These are phyloP conservation scores for Aegilops longissima DNA, from an alignment of 176 grass and related monocot genomes.

Conservation along the genomic window DNA sequence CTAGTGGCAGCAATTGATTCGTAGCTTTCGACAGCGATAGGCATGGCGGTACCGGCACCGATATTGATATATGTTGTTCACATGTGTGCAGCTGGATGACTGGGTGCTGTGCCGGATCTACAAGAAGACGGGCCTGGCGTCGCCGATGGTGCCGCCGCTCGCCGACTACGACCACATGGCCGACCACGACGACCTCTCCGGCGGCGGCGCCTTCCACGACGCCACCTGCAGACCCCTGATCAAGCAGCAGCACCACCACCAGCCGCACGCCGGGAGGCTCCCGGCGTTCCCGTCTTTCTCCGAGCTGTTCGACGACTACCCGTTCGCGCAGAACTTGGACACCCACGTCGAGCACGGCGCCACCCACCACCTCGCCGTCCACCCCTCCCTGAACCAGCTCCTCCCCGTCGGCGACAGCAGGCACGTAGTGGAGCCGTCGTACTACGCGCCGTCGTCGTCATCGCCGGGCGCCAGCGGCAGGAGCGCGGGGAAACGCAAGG, in stretches of 20 bases:
- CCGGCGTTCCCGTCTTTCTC: conserved; percentile 31
- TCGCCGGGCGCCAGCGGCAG: not conserved
- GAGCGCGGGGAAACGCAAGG: conserved; percentile 25
- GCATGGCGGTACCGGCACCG: not conserved
- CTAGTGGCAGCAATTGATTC: not conserved
- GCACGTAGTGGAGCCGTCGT: not conserved
- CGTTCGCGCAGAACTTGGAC: conserved; percentile 34
- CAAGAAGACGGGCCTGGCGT: conserved; percentile 60
- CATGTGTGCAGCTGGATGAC: conserved; percentile 66
- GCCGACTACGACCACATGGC: conserved; percentile 42
- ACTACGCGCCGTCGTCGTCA: conserved; percentile 16
- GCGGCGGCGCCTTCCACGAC: conserved; percentile 3
- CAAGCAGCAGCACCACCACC: not conserved
- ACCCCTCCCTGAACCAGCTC: conserved; percentile 48
- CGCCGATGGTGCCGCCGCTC: conserved; percentile 39
- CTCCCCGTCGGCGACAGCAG: not conserved
- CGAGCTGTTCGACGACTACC: conserved; percentile 40
- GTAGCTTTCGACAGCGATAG: conserved; percentile 25
- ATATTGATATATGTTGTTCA: not conserved
- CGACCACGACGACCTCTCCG: conserved; percentile 36
- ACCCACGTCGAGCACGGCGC: not conserved
- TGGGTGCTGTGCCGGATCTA: conserved; percentile 98
- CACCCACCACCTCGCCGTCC: conserved; percentile 24
- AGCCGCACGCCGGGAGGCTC: not conserved
- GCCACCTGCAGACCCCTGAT: not conserved